Percentiles rank a stretch among this genome's conserved stretches.
Evolutionary conservation across 2,329 filamentous ascomycete species (phyloP).

Genomic region (Metarhizium anisopliae): DNA sequence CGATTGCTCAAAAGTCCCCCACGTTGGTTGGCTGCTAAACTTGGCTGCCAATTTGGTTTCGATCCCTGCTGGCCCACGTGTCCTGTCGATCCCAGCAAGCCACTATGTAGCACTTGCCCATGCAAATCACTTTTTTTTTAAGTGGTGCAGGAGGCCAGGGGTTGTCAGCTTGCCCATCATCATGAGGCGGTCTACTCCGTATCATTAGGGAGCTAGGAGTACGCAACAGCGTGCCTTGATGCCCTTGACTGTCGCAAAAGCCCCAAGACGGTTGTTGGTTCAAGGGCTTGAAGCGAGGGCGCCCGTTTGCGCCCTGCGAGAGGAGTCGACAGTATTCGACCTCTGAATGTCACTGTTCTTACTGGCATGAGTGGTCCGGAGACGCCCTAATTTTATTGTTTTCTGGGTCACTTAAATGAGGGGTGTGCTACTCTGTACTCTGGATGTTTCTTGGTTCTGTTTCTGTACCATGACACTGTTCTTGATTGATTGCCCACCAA

Average conservation of each 20-base stretch:
- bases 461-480: neutral
- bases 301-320: neutral
- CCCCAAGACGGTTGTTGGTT: too few relatives aligned
- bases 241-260: neutral
- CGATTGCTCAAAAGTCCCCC: too few relatives aligned
- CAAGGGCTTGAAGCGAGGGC: neutral
- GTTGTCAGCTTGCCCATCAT: neutral
- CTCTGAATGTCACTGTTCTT: neutral
- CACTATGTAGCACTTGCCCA: too few relatives aligned
- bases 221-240: neutral
- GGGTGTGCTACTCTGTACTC: neutral
- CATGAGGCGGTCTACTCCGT: neutral
- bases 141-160: too few relatives aligned
- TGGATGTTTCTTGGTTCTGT: neutral
- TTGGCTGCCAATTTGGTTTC: neutral
- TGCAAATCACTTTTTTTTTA: too few relatives aligned
- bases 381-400: neutral
- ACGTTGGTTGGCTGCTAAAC: too few relatives aligned
- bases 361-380: neutral
- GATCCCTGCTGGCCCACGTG: constrained; percentile 11
- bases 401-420: neutral
- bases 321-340: neutral
- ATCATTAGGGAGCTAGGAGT: neutral
- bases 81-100: constrained; percentile 6
- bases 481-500: neutral